Evolutionary conservation across 23 red algal species (phyloP).

Genomic region (Cyanidioschyzon merolae): DNA sequence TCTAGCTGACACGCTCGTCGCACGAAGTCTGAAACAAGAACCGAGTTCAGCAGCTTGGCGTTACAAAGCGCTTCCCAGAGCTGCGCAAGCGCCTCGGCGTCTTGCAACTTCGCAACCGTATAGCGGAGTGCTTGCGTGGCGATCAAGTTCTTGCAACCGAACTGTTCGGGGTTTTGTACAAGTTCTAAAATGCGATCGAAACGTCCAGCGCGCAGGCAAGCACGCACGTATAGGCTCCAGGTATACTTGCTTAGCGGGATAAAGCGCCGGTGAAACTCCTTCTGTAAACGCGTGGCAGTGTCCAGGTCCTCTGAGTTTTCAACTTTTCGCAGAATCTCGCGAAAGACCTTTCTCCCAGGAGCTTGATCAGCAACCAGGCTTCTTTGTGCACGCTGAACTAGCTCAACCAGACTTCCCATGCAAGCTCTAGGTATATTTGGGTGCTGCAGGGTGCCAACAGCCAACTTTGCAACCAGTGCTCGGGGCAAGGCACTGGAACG

Average conservation of each 20-base stretch:
- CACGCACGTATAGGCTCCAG: background rate
- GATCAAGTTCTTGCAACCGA: background rate
- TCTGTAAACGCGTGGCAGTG: background rate
- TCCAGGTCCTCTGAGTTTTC: conserved; percentile 2
- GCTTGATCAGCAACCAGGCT: background rate
- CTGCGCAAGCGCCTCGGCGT: background rate
- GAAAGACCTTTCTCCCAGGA: background rate
- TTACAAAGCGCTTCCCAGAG: background rate
- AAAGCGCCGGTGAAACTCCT: conserved; percentile 10
- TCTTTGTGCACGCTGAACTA: background rate
- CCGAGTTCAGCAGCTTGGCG: background rate
- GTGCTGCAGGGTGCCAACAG: no score
- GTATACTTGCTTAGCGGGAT: background rate
- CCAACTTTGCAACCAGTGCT: no score
- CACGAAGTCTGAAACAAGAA: background rate
- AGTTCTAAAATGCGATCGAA: background rate
- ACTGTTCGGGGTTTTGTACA: background rate
- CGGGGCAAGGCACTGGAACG: no score
- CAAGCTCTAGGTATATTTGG: background rate
- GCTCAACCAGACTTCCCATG: background rate
- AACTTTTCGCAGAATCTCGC: background rate
- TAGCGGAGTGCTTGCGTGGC: background rate
- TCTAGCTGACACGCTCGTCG: background rate
- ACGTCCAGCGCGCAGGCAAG: background rate
- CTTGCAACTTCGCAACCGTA: background rate